These are phyloP conservation scores for Sordaria brevicollis DNA, from an alignment of 495 filamentous ascomycete species.

Conservation along the genomic window DNA sequence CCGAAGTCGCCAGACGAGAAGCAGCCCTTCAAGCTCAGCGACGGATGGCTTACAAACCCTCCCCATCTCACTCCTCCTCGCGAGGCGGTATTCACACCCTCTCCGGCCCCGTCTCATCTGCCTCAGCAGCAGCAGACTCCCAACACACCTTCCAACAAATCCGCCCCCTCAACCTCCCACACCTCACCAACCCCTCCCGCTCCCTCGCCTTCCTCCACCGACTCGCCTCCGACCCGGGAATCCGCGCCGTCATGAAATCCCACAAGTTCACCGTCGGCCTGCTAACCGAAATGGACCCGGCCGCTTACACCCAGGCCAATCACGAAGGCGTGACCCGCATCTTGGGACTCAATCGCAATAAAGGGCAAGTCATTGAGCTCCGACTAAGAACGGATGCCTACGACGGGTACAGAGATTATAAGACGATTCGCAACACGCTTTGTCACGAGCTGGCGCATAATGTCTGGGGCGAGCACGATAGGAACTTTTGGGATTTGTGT, in stretches of 20 bases:
- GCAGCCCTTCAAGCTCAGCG: conserved; percentile 22
- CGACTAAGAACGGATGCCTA: conserved; percentile 84
- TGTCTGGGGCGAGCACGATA: conserved; percentile 72
- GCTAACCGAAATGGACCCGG: conserved; percentile 89
- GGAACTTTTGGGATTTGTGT: conserved; percentile 79
- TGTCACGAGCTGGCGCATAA: conserved; percentile 96
- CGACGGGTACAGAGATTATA: conserved; percentile 88
- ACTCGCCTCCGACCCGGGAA: conserved; percentile 73
- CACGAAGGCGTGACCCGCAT: conserved; percentile 61
- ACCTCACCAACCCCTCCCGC: conserved; percentile 65
- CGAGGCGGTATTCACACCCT: conserved; percentile 19
- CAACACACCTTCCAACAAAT: conserved; percentile 76
- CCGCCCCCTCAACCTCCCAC: conserved; percentile 55
- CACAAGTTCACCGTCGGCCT: conserved; percentile 81
- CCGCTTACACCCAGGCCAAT: conserved; percentile 55
- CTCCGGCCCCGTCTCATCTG: conserved; percentile 15
- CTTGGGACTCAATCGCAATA: conserved; percentile 79
- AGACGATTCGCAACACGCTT: conserved; percentile 78
- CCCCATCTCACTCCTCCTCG: conserved; percentile 14
- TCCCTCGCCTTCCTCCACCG: conserved; percentile 65
- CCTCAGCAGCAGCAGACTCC: conserved; percentile 21
- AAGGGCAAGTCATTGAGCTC: conserved; percentile 85
- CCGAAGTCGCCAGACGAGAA: conserved; percentile 28
- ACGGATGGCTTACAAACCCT: not conserved
- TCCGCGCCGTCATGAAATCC: conserved; percentile 67